Evolutionary conservation across 768 basidiomycete genomes (phyloP).

Genomic region (Mycena epipterygia): DNA sequence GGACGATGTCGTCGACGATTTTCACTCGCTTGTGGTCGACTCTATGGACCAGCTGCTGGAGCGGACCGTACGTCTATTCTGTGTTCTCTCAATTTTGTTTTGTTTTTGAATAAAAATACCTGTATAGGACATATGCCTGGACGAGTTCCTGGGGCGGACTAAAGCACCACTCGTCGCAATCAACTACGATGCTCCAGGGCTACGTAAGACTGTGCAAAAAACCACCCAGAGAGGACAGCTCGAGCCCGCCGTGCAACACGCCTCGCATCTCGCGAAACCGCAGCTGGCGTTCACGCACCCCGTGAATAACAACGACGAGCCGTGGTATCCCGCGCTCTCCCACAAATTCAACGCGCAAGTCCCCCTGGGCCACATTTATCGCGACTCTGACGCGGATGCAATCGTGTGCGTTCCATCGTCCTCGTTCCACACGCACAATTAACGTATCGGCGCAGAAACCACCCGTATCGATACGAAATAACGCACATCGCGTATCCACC

Average conservation of each 20-base stretch:
- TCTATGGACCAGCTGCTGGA: conserved; percentile 89
- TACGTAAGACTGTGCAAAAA: conserved; percentile 47
- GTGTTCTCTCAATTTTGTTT: background rate
- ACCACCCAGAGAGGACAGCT: conserved; percentile 56
- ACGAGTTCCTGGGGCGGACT: conserved; percentile 79
- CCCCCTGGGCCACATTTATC: conserved; percentile 77
- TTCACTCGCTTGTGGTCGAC: conserved; percentile 84
- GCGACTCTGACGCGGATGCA: conserved; percentile 44
- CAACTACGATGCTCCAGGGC: conserved; percentile 52
- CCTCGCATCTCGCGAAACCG: conserved; percentile 83
- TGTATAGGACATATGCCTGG: conserved; percentile 82
- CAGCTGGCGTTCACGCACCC: conserved; percentile 79
- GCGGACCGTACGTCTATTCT: conserved; percentile 69
- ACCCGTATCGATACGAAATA: conserved; percentile 93
- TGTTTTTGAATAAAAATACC: background rate
- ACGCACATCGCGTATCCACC: conserved; percentile 78
- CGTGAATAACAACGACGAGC: conserved; percentile 67
- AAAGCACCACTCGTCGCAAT: conserved; percentile 77
- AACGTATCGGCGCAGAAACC: conserved; percentile 52
- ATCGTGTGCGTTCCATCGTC: conserved; percentile 46
- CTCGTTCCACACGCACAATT: background rate
- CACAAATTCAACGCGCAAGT: conserved; percentile 90
- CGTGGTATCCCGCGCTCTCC: conserved; percentile 78
- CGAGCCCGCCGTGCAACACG: conserved; percentile 79
- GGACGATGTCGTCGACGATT: conserved; percentile 90